A percentile compares a stretch with the other conserved stretches of the same genome.
These are phyloP conservation scores for Gamsiella multidivaricata DNA, from an alignment of 192 early-diverging fungal species.

Conservation along the genomic window DNA sequence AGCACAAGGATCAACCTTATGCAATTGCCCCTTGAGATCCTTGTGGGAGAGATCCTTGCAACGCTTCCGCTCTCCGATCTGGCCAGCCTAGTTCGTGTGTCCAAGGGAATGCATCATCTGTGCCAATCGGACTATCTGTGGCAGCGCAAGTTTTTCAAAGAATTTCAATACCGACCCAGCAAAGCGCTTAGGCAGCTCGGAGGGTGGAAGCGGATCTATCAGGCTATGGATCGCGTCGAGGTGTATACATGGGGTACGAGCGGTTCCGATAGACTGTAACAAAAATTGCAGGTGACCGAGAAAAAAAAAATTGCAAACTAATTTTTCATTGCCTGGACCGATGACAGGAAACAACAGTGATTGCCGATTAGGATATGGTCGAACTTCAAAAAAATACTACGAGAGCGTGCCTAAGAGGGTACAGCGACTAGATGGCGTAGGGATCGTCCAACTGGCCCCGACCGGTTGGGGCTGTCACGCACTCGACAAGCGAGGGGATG, in stretches of 20 bases:
- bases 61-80: conserved; percentile 18
- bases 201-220: conserved; percentile 36
- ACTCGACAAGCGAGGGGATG: conserved; percentile 34
- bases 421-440: conserved; percentile 31
- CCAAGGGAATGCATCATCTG: conserved; percentile 7
- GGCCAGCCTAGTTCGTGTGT: background rate
- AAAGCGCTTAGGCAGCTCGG: conserved; percentile 13
- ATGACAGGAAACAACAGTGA: conserved; percentile 40
- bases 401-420: conserved; percentile 47
- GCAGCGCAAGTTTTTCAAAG: conserved; percentile 39
- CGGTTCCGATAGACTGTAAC: background rate
- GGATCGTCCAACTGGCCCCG: conserved; percentile 35
- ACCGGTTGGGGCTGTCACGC: conserved; percentile 50
- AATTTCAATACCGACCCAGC: conserved; percentile 20
- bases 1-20: background rate
- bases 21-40: conserved; percentile 36
- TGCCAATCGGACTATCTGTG: conserved; percentile 37
- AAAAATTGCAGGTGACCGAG: no score
- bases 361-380: conserved; percentile 37
- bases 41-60: conserved; percentile 30
- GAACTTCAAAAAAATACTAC: conserved; percentile 34
- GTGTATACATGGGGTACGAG: conserved; percentile 49
- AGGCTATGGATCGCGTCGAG: conserved; percentile 47
- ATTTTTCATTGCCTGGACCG: no score
- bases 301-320: no score